Base-by-base conservation (phyloP, 2,329 filamentous ascomycete genomes). In the Exophiala xenobiotica region DNA sequence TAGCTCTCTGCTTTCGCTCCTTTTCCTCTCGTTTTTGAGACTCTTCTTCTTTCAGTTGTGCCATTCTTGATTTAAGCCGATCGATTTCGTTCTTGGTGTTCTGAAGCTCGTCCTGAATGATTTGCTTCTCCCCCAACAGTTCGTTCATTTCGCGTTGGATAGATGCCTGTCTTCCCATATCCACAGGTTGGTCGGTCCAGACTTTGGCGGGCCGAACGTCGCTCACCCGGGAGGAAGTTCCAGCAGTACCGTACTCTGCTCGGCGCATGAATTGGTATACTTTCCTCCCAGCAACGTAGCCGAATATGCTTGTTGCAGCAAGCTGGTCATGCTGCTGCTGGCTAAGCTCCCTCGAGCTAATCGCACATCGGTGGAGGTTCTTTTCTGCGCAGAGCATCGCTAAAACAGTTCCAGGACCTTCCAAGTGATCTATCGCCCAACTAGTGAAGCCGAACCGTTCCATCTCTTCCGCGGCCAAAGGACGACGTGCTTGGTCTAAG, bases 301-400 rank as follows among this genome's bases (percentile, higher is more conserved):
- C 79, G 35, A 70, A 76, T 45, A 96, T 76, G 11, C 77, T 72
- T 42, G 75, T 78, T 11, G 73, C 70, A 35, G 80, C 71, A 26
- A 96, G 73, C n/a, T 68, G 71, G n/a, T 86, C 75, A 62, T 85
- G 89, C 60, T 90, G 83, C 31, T 79, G 75, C 24, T 88, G 80
- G 2, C 69, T 80, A 26, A 91, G 81, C 7, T 88, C 82, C 4
- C 67, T 68, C 11, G 83, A 72, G 12, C 80, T 76, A 38, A 92
- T 78, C 0, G 82, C 89, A 4, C 85, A 85, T 20, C 75, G 73
- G 61, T 95, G 83, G 5, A 96, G 69, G 46, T 74, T 78, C 51
- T 79, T 81, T 60, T 88, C 85, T 9, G 83, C 79, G 68, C 90
- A 96, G 18, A 99, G 79, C 87, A 95, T 93, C 5, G 89, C 86